Evolutionary conservation across 2,329 filamentous ascomycete genomes (phyloP).

Genomic region (Phialemonium atrogriseum): DNA sequence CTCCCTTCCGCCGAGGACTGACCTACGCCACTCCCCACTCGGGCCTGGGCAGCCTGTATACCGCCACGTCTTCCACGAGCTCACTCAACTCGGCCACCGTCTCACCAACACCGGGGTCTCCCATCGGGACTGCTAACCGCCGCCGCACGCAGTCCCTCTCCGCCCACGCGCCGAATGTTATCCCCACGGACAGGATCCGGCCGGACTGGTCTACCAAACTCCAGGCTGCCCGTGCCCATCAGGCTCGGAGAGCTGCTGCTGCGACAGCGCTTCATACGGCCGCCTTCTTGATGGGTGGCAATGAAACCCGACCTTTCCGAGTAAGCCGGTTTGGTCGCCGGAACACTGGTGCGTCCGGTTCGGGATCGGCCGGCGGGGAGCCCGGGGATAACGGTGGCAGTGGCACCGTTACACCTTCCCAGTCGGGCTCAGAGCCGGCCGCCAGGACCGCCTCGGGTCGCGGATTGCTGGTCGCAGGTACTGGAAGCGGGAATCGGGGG

Average conservation of each 20-base stretch:
- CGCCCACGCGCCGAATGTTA: constrained; percentile 73
- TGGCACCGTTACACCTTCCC: constrained; percentile 12
- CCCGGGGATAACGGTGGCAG: constrained; percentile 17
- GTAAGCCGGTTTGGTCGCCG: constrained; percentile 53
- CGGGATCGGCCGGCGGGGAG: constrained; percentile 16
- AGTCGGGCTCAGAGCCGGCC: constrained; percentile 23
- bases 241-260: constrained; percentile 78
- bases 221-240: constrained; percentile 73
- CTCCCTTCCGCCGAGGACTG: constrained; percentile 79
- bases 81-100: constrained; percentile 57
- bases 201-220: constrained; percentile 94
- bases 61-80: constrained; percentile 80
- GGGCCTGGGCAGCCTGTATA: constrained; percentile 40
- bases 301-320: constrained; percentile 41
- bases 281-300: constrained; percentile 76
- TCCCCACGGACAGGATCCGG: constrained; percentile 85
- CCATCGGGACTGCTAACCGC: constrained; percentile 21
- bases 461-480: constrained; percentile 9
- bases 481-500: constrained; percentile 18
- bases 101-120: constrained; percentile 25
- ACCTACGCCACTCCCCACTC: constrained; percentile 51
- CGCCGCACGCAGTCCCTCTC: constrained; percentile 56
- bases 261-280: constrained; percentile 92
- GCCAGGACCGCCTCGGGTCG: constrained; percentile 22
- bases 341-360: constrained; percentile 31